phyloP scores from a whole-genome alignment of 805 yeast genomes.

The Candida silvicultrix region DNA sequence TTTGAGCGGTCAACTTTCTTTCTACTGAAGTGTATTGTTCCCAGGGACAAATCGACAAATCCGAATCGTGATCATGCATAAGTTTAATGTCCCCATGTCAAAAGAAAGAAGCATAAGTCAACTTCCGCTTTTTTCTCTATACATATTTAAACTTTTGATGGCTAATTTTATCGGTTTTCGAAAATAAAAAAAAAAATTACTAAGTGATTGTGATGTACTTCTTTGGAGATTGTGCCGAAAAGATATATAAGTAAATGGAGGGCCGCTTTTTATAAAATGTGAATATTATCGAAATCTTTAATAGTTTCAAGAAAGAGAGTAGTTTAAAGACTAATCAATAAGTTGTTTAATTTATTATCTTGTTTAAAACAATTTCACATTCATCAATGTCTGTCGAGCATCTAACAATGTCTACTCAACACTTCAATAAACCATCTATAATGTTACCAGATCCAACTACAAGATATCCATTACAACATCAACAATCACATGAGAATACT shows the following conservation, averaged over 20 bases:
- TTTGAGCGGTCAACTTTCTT: neutral
- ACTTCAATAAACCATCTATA: neutral
- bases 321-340: too few species aligned
- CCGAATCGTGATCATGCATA: neutral
- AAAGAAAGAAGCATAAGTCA: neutral
- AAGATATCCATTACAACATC: neutral
- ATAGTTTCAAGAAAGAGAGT: too few species aligned
- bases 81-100: neutral
- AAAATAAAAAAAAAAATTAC: neutral
- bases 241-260: neutral
- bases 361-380: too few species aligned
- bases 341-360: too few species aligned
- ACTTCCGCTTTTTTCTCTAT: neutral
- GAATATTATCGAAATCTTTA: too few species aligned
- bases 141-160: neutral
- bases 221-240: neutral
- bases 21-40: neutral
- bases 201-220: neutral
- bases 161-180: neutral
- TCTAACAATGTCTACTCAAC: neutral
- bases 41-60: neutral
- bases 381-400: too few species aligned
- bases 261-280: neutral
- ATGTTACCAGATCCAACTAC: neutral
- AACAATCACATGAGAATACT: too few species aligned